A percentile compares a stretch with the other conserved stretches of the same genome.
These are phyloP conservation scores for Marasmius oreades DNA, from an alignment of 1,284 basidiomycete genomes.

Conservation along the genomic window DNA sequence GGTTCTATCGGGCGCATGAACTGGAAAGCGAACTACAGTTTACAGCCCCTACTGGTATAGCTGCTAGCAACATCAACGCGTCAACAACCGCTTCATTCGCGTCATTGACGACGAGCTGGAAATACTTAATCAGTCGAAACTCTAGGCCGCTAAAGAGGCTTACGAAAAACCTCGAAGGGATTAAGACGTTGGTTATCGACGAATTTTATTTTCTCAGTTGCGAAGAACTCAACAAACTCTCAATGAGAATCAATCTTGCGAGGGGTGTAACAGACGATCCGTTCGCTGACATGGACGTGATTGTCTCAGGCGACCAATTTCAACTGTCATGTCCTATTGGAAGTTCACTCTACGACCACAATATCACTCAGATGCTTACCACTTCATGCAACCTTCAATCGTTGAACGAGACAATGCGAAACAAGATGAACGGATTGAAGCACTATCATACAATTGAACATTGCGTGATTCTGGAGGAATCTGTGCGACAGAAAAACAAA, in stretches of 20 bases:
- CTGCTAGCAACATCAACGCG: conserved; percentile 2
- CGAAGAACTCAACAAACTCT: conserved; percentile 1
- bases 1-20: neutral
- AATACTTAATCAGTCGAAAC: neutral
- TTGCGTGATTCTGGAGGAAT: conserved; percentile 1
- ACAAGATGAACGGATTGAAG: neutral
- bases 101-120: neutral
- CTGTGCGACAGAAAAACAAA: neutral
- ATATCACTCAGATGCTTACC: neutral
- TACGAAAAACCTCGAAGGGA: neutral
- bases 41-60: conserved; percentile 7
- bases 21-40: neutral
- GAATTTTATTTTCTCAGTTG: conserved; percentile 9
- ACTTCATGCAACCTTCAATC: neutral
- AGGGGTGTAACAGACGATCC: neutral
- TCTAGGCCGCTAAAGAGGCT: conserved; percentile 1
- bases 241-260: neutral
- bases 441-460: neutral
- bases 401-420: neutral
- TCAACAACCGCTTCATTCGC: neutral
- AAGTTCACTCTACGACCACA: conserved; percentile 1
- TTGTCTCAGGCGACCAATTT: conserved; percentile 8
- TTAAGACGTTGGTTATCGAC: conserved; percentile 6
- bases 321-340: conserved; percentile 3
- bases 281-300: conserved; percentile 6